phyloP scores from a whole-genome alignment of 345 rosid species.

The Litchi chinensis region DNA sequence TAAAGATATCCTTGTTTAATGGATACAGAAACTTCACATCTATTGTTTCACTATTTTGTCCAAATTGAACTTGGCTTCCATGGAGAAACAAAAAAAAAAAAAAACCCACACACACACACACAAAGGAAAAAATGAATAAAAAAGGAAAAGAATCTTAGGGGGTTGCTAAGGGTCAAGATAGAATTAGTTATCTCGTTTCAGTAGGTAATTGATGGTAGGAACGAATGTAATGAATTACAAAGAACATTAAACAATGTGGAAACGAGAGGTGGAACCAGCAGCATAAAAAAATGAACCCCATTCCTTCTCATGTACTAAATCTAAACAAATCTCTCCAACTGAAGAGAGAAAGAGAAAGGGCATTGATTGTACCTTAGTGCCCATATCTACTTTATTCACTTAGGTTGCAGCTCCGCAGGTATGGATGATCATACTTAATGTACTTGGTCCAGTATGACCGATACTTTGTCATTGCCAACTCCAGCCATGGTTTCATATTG shows the following conservation, averaged over 20 bases:
- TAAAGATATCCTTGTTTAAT: constrained; percentile 17
- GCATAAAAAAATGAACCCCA: constrained; percentile 28
- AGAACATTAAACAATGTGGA: constrained; percentile 42
- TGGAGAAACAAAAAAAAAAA: background rate
- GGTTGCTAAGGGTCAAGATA: constrained; percentile 30
- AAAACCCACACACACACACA: background rate
- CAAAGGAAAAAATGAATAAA: background rate
- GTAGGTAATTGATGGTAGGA: constrained; percentile 18
- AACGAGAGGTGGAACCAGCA: constrained; percentile 23
- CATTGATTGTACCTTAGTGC: constrained; percentile 24
- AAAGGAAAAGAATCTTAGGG: background rate
- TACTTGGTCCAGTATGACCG: constrained; percentile 89
- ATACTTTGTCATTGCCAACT: constrained; percentile 93
- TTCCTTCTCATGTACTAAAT: constrained; percentile 21
- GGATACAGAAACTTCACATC: constrained; percentile 23
- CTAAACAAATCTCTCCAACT: constrained; percentile 23
- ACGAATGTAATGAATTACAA: constrained; percentile 49
- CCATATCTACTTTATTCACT: constrained; percentile 45
- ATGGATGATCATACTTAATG: constrained; percentile 88
- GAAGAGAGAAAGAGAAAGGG: constrained; percentile 15
- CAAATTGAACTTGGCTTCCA: constrained; percentile 19
- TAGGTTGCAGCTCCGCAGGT: constrained; percentile 76
- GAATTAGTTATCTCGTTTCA: constrained; percentile 28
- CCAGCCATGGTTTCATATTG: constrained; percentile 99
- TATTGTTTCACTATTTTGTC: constrained; percentile 14